Conservation (phyloP, 2,329 filamentous ascomycete species). For the Cytospora paraplurivora region DNA sequence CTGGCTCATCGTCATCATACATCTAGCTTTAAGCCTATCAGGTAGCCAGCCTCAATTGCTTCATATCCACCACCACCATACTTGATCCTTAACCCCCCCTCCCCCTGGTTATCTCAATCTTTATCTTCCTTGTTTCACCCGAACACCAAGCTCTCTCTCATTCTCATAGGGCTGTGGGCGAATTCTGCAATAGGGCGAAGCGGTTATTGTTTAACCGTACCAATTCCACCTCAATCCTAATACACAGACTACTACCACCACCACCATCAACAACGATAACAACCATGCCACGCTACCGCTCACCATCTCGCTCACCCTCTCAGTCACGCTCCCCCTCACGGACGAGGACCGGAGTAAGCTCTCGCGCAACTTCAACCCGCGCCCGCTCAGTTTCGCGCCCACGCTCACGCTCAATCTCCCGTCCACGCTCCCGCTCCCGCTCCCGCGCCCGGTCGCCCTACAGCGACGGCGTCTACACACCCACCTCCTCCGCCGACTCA, state of each 20-base stretch:
- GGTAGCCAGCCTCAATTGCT: neutral
- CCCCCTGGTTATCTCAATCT: neutral
- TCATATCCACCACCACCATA: neutral
- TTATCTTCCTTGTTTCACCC: neutral
- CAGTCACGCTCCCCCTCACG: slow-evolving; percentile 30
- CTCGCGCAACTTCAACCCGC: neutral
- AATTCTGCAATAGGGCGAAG: neutral
- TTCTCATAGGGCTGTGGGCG: slow-evolving; percentile 16
- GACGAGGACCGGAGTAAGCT: slow-evolving; percentile 5
- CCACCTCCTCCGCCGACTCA: slow-evolving; percentile 10
- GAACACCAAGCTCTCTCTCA: neutral
- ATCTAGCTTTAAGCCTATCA: neutral
- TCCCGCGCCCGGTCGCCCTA: slow-evolving; percentile 20
- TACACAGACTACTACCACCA: neutral
- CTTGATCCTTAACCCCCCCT: neutral
- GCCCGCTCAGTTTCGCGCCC: slow-evolving; percentile 10
- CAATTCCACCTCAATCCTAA: neutral
- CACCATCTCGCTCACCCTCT: slow-evolving; percentile 32
- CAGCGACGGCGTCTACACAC: slow-evolving; percentile 8
- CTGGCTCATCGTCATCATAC: neutral
- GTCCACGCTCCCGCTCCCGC: slow-evolving; percentile 31
- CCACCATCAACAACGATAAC: neutral
- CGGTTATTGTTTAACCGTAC: neutral
- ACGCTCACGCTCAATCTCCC: slow-evolving; percentile 19
- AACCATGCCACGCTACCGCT: slow-evolving; percentile 32